Percentiles rank a stretch among this genome's conserved stretches.
phyloP scores from a whole-genome alignment of 805 yeast species.

The Metschnikowia reukaufii region DNA sequence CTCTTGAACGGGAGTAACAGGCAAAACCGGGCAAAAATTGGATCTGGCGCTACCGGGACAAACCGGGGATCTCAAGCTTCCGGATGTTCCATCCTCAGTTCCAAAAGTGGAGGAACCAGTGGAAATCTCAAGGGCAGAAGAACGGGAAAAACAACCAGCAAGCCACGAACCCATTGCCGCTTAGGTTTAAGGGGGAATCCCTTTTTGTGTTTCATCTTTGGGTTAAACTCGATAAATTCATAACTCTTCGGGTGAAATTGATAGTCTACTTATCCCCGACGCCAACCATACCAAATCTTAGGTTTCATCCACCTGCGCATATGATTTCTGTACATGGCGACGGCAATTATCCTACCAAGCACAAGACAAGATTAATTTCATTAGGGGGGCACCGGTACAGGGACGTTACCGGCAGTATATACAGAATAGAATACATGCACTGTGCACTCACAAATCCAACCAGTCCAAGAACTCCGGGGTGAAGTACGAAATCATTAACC shows the following conservation, averaged over 20 bases:
- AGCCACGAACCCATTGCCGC: constrained; percentile 9
- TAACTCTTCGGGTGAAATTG: too few relatives aligned
- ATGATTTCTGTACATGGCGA: too few relatives aligned
- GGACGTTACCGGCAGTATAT: too few relatives aligned
- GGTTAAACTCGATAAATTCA: too few relatives aligned
- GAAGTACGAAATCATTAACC: constrained; percentile 85
- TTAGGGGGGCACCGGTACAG: background rate
- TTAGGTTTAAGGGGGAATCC: background rate
- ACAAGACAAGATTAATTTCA: too few relatives aligned
- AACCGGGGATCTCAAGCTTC: constrained; percentile 10
- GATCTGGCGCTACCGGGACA: background rate
- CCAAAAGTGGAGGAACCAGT: constrained; percentile 19
- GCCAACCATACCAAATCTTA: too few relatives aligned
- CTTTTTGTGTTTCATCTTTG: background rate
- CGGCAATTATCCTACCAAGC: too few relatives aligned
- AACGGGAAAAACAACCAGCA: background rate
- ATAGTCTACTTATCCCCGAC: too few relatives aligned
- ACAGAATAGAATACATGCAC: too few relatives aligned
- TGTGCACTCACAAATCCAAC: constrained; percentile 47
- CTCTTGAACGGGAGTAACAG: constrained; percentile 48
- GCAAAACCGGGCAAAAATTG: background rate
- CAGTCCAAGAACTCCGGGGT: constrained; percentile 96
- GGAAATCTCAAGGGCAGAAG: background rate
- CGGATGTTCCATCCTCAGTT: constrained; percentile 10
- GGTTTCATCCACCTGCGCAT: too few relatives aligned